phyloP scores from a whole-genome alignment of 2,329 filamentous ascomycete genomes.

The Sporothrix brasiliensis region DNA sequence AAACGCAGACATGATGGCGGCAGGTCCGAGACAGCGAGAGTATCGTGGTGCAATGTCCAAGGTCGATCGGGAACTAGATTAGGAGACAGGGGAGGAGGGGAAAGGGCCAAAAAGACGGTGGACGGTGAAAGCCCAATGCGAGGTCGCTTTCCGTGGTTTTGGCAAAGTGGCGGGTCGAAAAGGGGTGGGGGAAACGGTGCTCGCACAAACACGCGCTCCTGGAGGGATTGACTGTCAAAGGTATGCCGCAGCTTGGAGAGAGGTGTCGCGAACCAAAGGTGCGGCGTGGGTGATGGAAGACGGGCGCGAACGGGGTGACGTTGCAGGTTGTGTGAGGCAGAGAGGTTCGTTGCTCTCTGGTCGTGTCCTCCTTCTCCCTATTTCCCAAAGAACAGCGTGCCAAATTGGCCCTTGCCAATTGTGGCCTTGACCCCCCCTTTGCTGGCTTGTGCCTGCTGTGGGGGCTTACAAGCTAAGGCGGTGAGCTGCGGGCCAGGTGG shows the following conservation, averaged over 20 bases:
- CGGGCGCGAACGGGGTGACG: slow-evolving; percentile 23
- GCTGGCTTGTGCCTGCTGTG: slow-evolving; percentile 33
- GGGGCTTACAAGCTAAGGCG: slow-evolving; percentile 30
- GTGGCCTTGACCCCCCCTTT: slow-evolving; percentile 31
- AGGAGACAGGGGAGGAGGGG: not conserved
- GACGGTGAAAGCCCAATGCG: not conserved
- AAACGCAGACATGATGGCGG: slow-evolving; percentile 82
- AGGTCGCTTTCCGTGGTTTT: not conserved
- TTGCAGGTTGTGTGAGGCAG: slow-evolving; percentile 28
- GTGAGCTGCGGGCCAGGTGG: slow-evolving; percentile 35
- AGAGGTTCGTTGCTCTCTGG: slow-evolving; percentile 30
- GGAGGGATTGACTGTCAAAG: not conserved
- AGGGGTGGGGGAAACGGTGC: slow-evolving; percentile 12
- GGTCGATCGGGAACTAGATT: not conserved
- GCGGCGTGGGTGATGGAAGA: slow-evolving; percentile 17
- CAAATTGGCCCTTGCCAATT: slow-evolving; percentile 33
- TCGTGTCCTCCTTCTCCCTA: slow-evolving; percentile 26
- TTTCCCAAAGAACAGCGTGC: slow-evolving; percentile 36
- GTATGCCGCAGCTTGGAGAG: slow-evolving; percentile 28
- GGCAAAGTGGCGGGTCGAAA: slow-evolving; percentile 13
- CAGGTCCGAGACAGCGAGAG: slow-evolving; percentile 23
- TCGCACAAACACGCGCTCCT: slow-evolving; percentile 20
- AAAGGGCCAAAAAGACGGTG: slow-evolving; percentile 14
- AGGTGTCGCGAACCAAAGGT: slow-evolving; percentile 27
- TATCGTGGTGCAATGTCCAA: not conserved